phyloP scores from a whole-genome alignment of 176 grass and related monocot species.

The Musa acuminata region DNA sequence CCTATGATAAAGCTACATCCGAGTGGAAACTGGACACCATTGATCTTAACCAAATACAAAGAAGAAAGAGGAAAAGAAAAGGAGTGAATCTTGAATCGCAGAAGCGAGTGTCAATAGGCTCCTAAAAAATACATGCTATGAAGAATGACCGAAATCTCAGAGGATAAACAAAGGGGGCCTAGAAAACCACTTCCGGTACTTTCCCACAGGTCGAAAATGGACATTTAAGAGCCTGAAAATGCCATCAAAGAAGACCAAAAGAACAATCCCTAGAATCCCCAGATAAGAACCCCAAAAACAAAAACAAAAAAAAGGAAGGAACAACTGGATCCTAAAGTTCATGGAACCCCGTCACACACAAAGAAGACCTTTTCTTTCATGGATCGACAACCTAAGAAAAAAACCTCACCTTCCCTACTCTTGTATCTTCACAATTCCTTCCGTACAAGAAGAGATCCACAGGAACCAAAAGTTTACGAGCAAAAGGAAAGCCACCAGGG shows the following conservation, averaged over 20 bases:
- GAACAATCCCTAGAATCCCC: neutral
- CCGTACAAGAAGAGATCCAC: neutral
- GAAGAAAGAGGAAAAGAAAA: too few species aligned
- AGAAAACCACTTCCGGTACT: too few species aligned
- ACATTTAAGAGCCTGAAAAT: too few species aligned
- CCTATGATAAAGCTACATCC: too few species aligned
- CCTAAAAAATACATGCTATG: too few species aligned
- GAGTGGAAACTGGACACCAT: too few species aligned
- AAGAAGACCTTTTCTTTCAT: neutral
- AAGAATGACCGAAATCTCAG: too few species aligned
- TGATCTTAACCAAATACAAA: too few species aligned
- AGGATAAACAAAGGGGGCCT: too few species aligned
- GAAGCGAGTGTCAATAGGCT: too few species aligned
- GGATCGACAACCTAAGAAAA: neutral
- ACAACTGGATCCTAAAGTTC: neutral
- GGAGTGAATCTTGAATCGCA: too few species aligned
- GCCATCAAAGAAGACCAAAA: neutral
- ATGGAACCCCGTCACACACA: neutral
- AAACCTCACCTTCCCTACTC: constrained; percentile 6
- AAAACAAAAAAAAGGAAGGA: neutral
- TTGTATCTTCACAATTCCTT: neutral
- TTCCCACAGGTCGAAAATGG: too few species aligned
- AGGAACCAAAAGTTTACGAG: neutral
- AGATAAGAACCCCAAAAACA: neutral
- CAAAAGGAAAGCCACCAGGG: neutral